Evolutionary conservation across 768 basidiomycete species (phyloP).

Genomic region (Pulveroboletus ravenelii): DNA sequence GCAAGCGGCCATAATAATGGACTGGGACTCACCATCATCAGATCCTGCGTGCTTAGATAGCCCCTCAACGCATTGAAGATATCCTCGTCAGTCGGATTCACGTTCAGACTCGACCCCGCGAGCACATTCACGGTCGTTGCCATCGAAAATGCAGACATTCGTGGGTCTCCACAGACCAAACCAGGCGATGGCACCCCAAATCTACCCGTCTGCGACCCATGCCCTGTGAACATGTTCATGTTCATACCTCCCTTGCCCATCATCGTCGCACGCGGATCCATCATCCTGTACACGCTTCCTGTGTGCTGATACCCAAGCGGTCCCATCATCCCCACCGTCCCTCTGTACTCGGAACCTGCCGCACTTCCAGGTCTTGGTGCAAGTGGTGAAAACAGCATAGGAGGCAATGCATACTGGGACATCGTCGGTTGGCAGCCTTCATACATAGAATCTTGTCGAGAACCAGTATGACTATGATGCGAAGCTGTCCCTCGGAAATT

Average conservation of each 20-base stretch:
- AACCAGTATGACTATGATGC: conserved; percentile 41
- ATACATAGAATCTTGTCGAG: conserved; percentile 38
- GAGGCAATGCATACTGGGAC: conserved; percentile 51
- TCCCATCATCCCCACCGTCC: conserved; percentile 45
- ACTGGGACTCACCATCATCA: conserved; percentile 75
- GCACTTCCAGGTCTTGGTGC: conserved; percentile 59
- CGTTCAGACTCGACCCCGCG: conserved; percentile 68
- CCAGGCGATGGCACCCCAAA: conserved; percentile 50
- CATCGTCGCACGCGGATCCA: conserved; percentile 59
- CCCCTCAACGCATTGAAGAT: conserved; percentile 75
- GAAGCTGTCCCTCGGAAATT: conserved; percentile 47
- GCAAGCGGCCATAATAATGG: too few relatives aligned
- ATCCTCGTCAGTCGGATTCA: conserved; percentile 84
- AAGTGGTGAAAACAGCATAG: conserved; percentile 70
- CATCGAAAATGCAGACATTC: conserved; percentile 83
- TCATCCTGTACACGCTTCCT: conserved; percentile 72
- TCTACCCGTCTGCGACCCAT: conserved; percentile 51
- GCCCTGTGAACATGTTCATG: conserved; percentile 58
- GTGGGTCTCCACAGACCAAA: conserved; percentile 49
- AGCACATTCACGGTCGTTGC: conserved; percentile 85
- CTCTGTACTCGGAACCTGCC: conserved; percentile 70
- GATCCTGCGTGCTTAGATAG: conserved; percentile 86
- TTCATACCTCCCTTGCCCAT: conserved; percentile 44
- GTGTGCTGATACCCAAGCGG: conserved; percentile 64
- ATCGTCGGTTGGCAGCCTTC: conserved; percentile 39